These are phyloP conservation scores for Salicornia ramosissima DNA, from an alignment of 148 eudicot species.

Conservation along the genomic window DNA sequence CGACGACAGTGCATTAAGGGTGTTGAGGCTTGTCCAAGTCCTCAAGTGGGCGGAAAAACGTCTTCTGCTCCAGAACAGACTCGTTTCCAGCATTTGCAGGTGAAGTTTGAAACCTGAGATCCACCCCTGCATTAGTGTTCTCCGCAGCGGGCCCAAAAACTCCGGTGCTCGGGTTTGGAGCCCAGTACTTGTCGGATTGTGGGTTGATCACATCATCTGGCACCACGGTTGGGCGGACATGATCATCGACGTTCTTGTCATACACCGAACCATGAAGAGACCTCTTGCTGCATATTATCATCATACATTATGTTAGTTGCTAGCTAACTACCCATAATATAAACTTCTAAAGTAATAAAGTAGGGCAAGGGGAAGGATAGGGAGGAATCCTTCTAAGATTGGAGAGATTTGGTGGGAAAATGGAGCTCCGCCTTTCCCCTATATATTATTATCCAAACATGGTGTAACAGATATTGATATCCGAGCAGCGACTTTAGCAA, in stretches of 20 bases:
- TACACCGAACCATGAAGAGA: slow-evolving; percentile 58
- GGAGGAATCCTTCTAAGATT: too few species aligned
- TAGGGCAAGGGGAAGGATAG: too few species aligned
- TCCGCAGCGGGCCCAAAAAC: slow-evolving; percentile 73
- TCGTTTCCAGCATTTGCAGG: slow-evolving; percentile 29
- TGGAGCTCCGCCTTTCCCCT: too few species aligned
- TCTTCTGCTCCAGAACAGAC: slow-evolving; percentile 75
- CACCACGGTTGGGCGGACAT: slow-evolving; percentile 48
- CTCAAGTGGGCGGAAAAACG: slow-evolving; percentile 85
- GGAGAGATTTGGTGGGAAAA: too few species aligned
- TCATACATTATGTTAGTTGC: slow-evolving; percentile 6
- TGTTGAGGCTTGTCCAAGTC: slow-evolving; percentile 59
- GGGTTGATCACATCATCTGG: slow-evolving; percentile 63
- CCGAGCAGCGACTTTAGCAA: too few species aligned
- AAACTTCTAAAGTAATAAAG: too few species aligned
- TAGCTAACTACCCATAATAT: too few species aligned
- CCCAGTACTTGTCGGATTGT: slow-evolving; percentile 67
- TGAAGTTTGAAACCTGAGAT: slow-evolving; percentile 27
- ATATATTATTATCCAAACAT: too few species aligned
- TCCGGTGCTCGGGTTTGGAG: slow-evolving; percentile 82
- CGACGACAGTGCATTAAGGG: slow-evolving; percentile 11
- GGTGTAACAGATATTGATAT: not conserved
- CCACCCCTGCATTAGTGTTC: slow-evolving; percentile 17
- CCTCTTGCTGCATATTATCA: slow-evolving; percentile 62
- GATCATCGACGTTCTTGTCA: slow-evolving; percentile 84